Conservation (phyloP, 2,329 filamentous ascomycete genomes). For the Shiraia sp. region DNA sequence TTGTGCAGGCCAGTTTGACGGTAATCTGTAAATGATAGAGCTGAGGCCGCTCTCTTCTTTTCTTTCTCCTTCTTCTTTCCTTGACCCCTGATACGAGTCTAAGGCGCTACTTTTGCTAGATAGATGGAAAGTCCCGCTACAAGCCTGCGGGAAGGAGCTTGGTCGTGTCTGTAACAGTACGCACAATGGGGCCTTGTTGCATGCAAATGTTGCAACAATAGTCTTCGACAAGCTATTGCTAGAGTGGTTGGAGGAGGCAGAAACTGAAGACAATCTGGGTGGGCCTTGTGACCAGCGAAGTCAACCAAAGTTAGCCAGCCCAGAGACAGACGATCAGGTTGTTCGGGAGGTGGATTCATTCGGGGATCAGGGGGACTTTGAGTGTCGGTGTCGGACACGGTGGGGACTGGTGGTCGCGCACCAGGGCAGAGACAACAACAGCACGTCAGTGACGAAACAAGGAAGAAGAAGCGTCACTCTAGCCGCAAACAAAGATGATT, state of each 20-base stretch:
- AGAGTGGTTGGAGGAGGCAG: slow-evolving; percentile 19
- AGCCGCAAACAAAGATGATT: slow-evolving; percentile 37
- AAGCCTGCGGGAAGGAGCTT: slow-evolving; percentile 14
- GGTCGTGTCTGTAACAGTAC: slow-evolving; percentile 17
- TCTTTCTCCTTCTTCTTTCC: too few species aligned
- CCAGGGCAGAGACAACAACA: slow-evolving; percentile 31
- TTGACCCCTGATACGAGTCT: neutral
- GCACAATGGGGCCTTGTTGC: slow-evolving; percentile 26
- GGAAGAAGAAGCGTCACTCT: slow-evolving; percentile 29
- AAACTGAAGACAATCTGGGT: slow-evolving; percentile 27
- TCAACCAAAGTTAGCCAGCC: slow-evolving; percentile 29
- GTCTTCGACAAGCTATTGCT: slow-evolving; percentile 18
- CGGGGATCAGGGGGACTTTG: slow-evolving; percentile 43
- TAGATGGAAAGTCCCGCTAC: slow-evolving; percentile 11
- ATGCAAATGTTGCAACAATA: slow-evolving; percentile 29
- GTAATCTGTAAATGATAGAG: slow-evolving; percentile 20
- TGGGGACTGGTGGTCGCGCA: slow-evolving; percentile 32
- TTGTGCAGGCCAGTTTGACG: slow-evolving; percentile 43
- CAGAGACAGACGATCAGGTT: slow-evolving; percentile 41
- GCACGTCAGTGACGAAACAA: slow-evolving; percentile 35
- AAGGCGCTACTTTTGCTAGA: slow-evolving; percentile 1
- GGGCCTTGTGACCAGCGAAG: slow-evolving; percentile 36
- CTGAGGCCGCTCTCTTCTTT: too few species aligned
- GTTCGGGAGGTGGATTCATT: slow-evolving; percentile 42
- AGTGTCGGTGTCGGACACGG: slow-evolving; percentile 35